phyloP scores from a whole-genome alignment of 2,329 filamentous ascomycete genomes.

The Ambrosiella cleistominuta region DNA sequence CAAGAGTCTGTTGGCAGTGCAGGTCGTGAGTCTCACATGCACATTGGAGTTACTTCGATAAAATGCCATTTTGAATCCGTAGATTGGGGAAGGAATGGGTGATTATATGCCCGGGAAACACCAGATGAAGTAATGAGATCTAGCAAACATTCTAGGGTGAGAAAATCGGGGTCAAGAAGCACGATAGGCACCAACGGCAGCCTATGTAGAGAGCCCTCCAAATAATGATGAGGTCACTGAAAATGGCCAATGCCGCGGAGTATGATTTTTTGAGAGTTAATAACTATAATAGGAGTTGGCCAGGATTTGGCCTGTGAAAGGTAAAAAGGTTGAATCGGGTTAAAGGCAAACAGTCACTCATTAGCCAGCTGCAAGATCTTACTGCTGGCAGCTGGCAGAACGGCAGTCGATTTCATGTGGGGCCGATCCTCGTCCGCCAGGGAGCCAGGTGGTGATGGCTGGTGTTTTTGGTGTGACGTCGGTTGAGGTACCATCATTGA shows the following conservation, averaged over 20 bases:
- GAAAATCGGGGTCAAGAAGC: too few relatives aligned
- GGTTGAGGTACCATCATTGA: not conserved
- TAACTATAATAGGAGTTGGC: not conserved
- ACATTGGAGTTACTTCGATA: slow-evolving; percentile 3
- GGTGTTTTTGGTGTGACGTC: not conserved
- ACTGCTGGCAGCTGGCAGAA: not conserved
- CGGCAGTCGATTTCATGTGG: not conserved
- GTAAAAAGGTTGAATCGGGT: not conserved
- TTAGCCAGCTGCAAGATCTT: not conserved
- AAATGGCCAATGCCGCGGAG: not conserved
- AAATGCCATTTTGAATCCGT: slow-evolving; percentile 4
- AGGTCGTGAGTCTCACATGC: slow-evolving; percentile 1
- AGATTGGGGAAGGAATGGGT: not conserved
- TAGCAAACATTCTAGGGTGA: not conserved
- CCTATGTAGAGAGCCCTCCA: not conserved
- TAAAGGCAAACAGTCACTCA: not conserved
- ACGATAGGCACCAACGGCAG: not conserved
- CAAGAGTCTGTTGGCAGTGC: not conserved
- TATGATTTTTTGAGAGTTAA: too few relatives aligned
- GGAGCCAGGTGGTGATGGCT: not conserved
- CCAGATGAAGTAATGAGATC: too few relatives aligned
- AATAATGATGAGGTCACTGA: not conserved
- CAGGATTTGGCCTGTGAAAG: not conserved
- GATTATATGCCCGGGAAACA: too few relatives aligned
- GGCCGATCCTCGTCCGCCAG: not conserved